A percentile compares a stretch with the other conserved stretches of the same genome.
Conservation (phyloP, 306 rosid species). For the Dicorynia guianensis region DNA sequence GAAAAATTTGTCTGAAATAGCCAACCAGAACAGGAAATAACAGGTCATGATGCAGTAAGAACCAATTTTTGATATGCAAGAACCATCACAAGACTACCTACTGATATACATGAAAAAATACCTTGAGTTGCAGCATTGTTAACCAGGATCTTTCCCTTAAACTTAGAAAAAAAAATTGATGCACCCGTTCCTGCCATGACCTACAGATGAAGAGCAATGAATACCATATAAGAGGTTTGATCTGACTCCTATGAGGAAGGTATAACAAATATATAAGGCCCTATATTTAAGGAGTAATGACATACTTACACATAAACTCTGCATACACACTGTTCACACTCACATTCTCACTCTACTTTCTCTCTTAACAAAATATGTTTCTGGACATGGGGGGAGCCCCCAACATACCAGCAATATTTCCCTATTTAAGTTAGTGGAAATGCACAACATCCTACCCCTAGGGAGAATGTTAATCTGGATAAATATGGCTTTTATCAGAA, state of each 20-base stretch:
- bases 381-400: no score
- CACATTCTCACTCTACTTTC: no score
- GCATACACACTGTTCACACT: no score
- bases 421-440: no score
- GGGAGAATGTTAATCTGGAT: constrained; percentile 25
- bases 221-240: background rate
- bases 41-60: constrained; percentile 13
- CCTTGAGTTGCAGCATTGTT: constrained; percentile 71
- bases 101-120: constrained; percentile 39
- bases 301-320: no score
- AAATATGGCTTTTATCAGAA: constrained; percentile 11
- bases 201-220: constrained; percentile 45
- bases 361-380: no score
- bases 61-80: constrained; percentile 30
- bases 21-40: constrained; percentile 12
- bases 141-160: constrained; percentile 67
- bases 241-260: background rate
- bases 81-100: constrained; percentile 17
- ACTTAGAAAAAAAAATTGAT: constrained; percentile 47
- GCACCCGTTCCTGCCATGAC: constrained; percentile 80
- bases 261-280: constrained; percentile 32
- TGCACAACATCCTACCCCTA: constrained; percentile 2
- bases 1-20: constrained; percentile 12
- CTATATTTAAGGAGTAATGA: background rate
- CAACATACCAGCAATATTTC: no score